These are phyloP conservation scores for Pseudogymnoascus sp. DNA, from an alignment of 2,329 filamentous ascomycete species.

Conservation along the genomic window DNA sequence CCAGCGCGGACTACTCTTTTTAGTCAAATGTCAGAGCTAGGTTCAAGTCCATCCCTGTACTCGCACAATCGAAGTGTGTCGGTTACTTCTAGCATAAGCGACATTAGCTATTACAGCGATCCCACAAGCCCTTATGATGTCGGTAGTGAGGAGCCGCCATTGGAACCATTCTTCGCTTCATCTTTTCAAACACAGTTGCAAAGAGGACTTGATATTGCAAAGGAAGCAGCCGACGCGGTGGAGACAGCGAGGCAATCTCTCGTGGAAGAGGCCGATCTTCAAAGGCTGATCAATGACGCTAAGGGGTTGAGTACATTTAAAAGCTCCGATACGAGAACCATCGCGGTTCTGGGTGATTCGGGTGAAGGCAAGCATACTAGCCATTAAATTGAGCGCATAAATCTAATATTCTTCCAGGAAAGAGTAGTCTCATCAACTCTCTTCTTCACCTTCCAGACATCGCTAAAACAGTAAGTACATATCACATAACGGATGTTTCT, in stretches of 20 bases:
- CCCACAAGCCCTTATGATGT: constrained; percentile 15
- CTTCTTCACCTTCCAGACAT: constrained; percentile 28
- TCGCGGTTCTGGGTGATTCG: constrained; percentile 14
- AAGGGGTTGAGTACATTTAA: constrained; percentile 15
- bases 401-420: constrained; percentile 20
- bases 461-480: constrained; percentile 21
- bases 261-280: constrained; percentile 12
- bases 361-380: not conserved
- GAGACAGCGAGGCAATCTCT: constrained; percentile 12
- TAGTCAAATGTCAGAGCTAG: constrained; percentile 13
- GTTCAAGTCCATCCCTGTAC: constrained; percentile 11
- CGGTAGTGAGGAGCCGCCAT: constrained; percentile 16
- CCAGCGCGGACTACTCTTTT: not conserved
- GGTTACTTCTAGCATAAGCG: constrained; percentile 12
- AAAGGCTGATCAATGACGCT: constrained; percentile 17
- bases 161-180: constrained; percentile 17
- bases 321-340: constrained; percentile 19
- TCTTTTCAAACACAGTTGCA: constrained; percentile 16
- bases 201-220: constrained; percentile 17
- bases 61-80: constrained; percentile 16
- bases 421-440: constrained; percentile 32
- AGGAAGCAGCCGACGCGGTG: constrained; percentile 15
- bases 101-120: constrained; percentile 13
- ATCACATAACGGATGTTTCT: not conserved
- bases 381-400: not conserved